Evolutionary conservation across 345 rosid genomes (phyloP).

Genomic region (Gossypium turneri): DNA sequence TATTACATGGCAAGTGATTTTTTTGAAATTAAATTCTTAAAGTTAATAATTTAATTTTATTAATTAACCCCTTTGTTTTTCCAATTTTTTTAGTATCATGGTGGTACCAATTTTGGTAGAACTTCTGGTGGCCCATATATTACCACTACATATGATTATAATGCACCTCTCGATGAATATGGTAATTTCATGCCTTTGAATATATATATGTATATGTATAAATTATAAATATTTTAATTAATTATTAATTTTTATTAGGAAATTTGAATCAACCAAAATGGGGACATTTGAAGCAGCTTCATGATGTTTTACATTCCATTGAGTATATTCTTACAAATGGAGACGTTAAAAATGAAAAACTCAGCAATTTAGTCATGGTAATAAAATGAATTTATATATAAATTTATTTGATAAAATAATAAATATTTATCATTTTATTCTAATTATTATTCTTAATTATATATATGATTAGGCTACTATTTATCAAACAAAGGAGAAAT

Average conservation of each 20-base stretch:
- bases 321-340: conserved; percentile 57
- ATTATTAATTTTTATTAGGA: conserved; percentile 22
- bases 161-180: conserved; percentile 58
- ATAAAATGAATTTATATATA: background rate
- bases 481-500: conserved; percentile 29
- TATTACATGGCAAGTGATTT: too few relatives aligned
- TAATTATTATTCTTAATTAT: background rate
- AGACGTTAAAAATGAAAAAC: conserved; percentile 37
- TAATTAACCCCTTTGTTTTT: too few relatives aligned
- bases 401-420: background rate
- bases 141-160: conserved; percentile 55
- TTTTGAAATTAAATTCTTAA: too few relatives aligned
- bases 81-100: too few relatives aligned
- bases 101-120: too few relatives aligned
- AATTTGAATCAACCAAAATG: conserved; percentile 69
- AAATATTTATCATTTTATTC: background rate
- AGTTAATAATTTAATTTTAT: background rate
- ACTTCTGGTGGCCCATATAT: too few relatives aligned
- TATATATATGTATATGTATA: background rate
- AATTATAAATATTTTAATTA: background rate
- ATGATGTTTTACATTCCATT: conserved; percentile 42
- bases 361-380: conserved; percentile 47
- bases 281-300: conserved; percentile 74
- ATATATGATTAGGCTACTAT: conserved; percentile 39
- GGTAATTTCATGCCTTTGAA: conserved; percentile 22